Evolutionary conservation across 441 rosid genomes (phyloP).

Genomic region (Hura crepitans): DNA sequence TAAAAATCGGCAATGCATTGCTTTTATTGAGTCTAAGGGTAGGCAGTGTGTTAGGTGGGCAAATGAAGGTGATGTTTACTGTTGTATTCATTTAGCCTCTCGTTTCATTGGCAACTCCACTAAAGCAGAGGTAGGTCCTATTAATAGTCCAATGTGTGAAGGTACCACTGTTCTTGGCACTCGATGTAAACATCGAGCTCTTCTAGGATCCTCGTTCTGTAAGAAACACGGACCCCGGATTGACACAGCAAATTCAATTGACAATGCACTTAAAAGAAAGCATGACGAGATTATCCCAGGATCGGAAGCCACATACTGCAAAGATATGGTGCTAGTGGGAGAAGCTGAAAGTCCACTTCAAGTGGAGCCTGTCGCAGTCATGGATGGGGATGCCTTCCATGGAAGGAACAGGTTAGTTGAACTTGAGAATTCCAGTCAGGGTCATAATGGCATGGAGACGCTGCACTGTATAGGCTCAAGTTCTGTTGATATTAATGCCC

Average conservation of each 20-base stretch:
- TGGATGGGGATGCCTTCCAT: slow-evolving; percentile 32
- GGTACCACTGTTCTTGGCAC: slow-evolving; percentile 98
- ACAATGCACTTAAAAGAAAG: slow-evolving; percentile 52
- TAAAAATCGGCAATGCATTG: slow-evolving; percentile 76
- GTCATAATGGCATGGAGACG: slow-evolving; percentile 32
- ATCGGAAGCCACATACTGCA: slow-evolving; percentile 41
- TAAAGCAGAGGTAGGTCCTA: slow-evolving; percentile 50
- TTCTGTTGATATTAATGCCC: slow-evolving; percentile 37
- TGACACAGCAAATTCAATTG: slow-evolving; percentile 39
- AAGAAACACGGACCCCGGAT: slow-evolving; percentile 82
- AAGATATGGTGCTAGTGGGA: slow-evolving; percentile 49
- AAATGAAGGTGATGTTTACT: slow-evolving; percentile 91
- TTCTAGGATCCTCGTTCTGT: slow-evolving; percentile 75
- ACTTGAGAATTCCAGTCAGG: slow-evolving; percentile 41
- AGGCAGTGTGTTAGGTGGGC: slow-evolving; percentile 99
- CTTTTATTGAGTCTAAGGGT: slow-evolving; percentile 91
- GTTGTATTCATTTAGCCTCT: slow-evolving; percentile 97
- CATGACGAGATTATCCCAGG: slow-evolving; percentile 37
- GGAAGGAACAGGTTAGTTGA: slow-evolving; percentile 39
- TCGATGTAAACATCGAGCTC: slow-evolving; percentile 89
- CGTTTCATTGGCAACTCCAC: slow-evolving; percentile 65
- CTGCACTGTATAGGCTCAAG: slow-evolving; percentile 61
- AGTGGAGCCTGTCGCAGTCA: slow-evolving; percentile 41
- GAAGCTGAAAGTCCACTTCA: slow-evolving; percentile 47
- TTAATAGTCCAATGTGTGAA: slow-evolving; percentile 71